Conservation (phyloP, 148 eudicot species). For the Talinum fruticosum region DNA sequence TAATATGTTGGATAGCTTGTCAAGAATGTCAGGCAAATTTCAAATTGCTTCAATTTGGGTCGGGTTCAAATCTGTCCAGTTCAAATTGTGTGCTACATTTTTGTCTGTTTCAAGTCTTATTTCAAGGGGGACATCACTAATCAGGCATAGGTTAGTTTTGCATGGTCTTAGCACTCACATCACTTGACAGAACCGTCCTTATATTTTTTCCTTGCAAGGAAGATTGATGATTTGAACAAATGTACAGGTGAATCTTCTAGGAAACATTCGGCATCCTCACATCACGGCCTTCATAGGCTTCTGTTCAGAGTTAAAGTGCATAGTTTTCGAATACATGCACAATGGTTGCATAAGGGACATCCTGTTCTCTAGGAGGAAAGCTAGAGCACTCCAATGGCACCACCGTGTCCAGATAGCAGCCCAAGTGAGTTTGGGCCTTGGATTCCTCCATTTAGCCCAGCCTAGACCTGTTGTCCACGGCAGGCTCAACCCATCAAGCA, state of each 20-base stretch:
- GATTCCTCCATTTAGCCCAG: constrained; percentile 55
- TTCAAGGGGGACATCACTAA: too few species aligned
- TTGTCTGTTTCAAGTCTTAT: too few species aligned
- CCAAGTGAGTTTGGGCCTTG: constrained; percentile 47
- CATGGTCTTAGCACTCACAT: too few species aligned
- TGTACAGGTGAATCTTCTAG: constrained; percentile 55
- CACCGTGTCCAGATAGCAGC: constrained; percentile 58
- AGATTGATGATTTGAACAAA: constrained; percentile 10
- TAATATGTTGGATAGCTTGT: too few species aligned
- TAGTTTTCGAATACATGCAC: constrained; percentile 69
- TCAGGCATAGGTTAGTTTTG: too few species aligned
- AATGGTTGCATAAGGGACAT: constrained; percentile 63
- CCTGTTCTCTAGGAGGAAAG: constrained; percentile 43
- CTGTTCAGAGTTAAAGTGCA: constrained; percentile 59
- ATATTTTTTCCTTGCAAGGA: neutral
- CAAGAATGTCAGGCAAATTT: too few species aligned
- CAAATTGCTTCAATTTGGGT: too few species aligned
- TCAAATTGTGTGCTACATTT: too few species aligned
- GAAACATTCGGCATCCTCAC: constrained; percentile 56
- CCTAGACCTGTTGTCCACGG: constrained; percentile 54
- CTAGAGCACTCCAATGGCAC: constrained; percentile 52
- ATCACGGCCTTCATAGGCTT: constrained; percentile 54
- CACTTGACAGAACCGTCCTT: neutral
- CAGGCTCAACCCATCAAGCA: constrained; percentile 49
- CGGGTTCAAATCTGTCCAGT: too few species aligned